A percentile compares a stretch with the other conserved stretches of the same genome.
phyloP scores from a whole-genome alignment of 2,329 filamentous ascomycete genomes.

The Daldinia eschscholtzii region DNA sequence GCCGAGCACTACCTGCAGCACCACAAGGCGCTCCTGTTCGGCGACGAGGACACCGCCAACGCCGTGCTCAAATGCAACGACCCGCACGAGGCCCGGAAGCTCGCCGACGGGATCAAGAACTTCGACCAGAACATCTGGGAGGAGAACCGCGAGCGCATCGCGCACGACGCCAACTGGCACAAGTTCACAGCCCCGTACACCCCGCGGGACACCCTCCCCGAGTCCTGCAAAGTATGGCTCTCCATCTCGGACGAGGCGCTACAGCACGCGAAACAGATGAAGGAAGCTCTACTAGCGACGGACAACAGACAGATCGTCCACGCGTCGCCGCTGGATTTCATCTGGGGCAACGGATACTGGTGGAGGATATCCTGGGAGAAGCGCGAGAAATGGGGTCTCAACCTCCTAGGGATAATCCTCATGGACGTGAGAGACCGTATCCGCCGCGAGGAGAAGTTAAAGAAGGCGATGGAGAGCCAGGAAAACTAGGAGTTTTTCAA shows the following conservation, averaged over 20 bases:
- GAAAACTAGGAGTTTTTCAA: neutral
- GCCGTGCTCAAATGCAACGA: neutral
- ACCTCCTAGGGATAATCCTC: slow-evolving; percentile 5
- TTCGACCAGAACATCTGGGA: slow-evolving; percentile 60
- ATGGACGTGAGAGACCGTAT: neutral
- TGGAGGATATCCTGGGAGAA: neutral
- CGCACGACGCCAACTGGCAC: slow-evolving; percentile 67
- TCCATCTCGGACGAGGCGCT: neutral
- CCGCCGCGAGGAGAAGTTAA: neutral
- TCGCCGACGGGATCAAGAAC: neutral
- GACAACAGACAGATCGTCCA: neutral
- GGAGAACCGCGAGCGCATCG: slow-evolving; percentile 64
- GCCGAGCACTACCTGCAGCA: slow-evolving; percentile 62
- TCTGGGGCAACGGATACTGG: slow-evolving; percentile 1
- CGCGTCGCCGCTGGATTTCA: neutral
- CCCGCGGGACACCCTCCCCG: neutral
- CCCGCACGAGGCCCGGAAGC: neutral
- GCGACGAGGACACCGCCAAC: neutral
- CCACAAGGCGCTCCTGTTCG: slow-evolving; percentile 10
- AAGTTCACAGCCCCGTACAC: slow-evolving; percentile 64
- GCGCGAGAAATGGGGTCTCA: neutral
- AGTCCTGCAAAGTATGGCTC: neutral
- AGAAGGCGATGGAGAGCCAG: neutral
- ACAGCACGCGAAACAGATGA: neutral
- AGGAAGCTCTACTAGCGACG: neutral